Evolutionary conservation across 495 filamentous ascomycete species (phyloP).

Genomic region (Penicillium coprophilum): DNA sequence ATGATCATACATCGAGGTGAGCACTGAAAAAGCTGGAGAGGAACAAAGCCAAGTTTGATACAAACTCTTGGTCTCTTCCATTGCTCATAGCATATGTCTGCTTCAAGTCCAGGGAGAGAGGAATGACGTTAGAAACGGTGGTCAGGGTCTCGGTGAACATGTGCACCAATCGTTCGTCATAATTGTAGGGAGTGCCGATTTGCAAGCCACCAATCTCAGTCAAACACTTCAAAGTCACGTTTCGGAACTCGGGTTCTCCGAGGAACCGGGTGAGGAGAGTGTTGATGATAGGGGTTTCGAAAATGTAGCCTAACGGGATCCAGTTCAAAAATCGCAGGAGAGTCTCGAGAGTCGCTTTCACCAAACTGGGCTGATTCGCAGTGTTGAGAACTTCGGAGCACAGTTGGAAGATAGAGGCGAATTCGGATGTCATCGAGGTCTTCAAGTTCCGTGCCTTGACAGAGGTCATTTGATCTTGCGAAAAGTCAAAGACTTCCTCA

Average conservation of each 20-base stretch:
- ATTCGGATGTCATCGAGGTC: slow-evolving; percentile 96
- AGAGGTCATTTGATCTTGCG: slow-evolving; percentile 97
- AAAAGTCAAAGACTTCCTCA: slow-evolving; percentile 98
- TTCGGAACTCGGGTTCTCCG: slow-evolving; percentile 88
- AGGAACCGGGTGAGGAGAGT: slow-evolving; percentile 88
- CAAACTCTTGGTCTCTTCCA: slow-evolving; percentile 92
- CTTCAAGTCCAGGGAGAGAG: slow-evolving; percentile 84
- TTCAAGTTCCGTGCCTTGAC: slow-evolving; percentile 93
- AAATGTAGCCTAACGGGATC: slow-evolving; percentile 98
- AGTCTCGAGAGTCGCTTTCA: slow-evolving; percentile 93
- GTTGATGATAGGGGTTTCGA: slow-evolving; percentile 95
- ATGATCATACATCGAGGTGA: slow-evolving; percentile 71
- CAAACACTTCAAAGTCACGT: slow-evolving; percentile 92
- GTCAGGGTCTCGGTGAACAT: slow-evolving; percentile 97
- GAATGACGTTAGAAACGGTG: slow-evolving; percentile 85
- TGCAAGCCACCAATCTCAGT: slow-evolving; percentile 95
- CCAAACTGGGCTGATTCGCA: slow-evolving; percentile 80
- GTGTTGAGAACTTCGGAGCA: slow-evolving; percentile 90
- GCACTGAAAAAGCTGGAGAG: slow-evolving; percentile 93
- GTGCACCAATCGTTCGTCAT: slow-evolving; percentile 88
- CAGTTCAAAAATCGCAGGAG: slow-evolving; percentile 95
- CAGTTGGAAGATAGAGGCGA: slow-evolving; percentile 94
- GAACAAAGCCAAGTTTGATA: slow-evolving; percentile 94
- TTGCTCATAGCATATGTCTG: slow-evolving; percentile 86
- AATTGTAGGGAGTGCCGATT: slow-evolving; percentile 72